A percentile compares a stretch with the other conserved stretches of the same genome.
Evolutionary conservation across 257 asterid species (phyloP).

Genomic region (Jacaranda copaia): DNA sequence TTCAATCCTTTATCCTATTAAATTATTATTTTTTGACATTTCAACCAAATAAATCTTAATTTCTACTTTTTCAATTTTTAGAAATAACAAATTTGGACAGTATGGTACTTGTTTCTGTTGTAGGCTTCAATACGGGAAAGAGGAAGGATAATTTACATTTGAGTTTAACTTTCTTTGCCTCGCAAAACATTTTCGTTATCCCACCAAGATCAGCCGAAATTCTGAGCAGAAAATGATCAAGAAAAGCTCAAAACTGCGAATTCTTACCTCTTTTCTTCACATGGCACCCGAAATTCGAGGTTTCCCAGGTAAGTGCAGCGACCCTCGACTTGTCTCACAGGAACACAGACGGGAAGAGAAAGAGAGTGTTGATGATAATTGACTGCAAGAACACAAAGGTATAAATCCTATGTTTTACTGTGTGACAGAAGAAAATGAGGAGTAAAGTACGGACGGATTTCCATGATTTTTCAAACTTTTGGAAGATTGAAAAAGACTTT

Average conservation of each 20-base stretch:
- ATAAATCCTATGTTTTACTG: background rate
- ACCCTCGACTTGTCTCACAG: background rate
- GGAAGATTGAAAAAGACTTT: slow-evolving; percentile 1
- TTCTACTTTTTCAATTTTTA: too few species aligned
- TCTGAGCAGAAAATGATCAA: slow-evolving; percentile 2
- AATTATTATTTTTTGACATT: too few species aligned
- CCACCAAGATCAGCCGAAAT: background rate
- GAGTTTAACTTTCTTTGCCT: background rate
- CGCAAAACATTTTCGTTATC: background rate
- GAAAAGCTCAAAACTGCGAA: background rate
- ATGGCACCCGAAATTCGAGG: slow-evolving; percentile 13
- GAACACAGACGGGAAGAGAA: background rate
- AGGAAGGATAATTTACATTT: too few species aligned
- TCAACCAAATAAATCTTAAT: too few species aligned
- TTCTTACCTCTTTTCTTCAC: slow-evolving; percentile 28
- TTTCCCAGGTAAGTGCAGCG: background rate
- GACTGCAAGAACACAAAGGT: background rate
- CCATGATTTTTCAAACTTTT: slow-evolving; percentile 1
- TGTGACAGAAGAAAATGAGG: slow-evolving; percentile 12
- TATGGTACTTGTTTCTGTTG: too few species aligned
- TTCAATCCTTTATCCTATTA: too few species aligned
- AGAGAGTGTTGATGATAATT: background rate
- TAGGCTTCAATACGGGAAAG: too few species aligned
- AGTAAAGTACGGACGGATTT: slow-evolving; percentile 4
- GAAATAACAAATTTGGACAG: too few species aligned